phyloP scores from a whole-genome alignment of 2,329 filamentous ascomycete species.

The Phaeosphaeria sp. region DNA sequence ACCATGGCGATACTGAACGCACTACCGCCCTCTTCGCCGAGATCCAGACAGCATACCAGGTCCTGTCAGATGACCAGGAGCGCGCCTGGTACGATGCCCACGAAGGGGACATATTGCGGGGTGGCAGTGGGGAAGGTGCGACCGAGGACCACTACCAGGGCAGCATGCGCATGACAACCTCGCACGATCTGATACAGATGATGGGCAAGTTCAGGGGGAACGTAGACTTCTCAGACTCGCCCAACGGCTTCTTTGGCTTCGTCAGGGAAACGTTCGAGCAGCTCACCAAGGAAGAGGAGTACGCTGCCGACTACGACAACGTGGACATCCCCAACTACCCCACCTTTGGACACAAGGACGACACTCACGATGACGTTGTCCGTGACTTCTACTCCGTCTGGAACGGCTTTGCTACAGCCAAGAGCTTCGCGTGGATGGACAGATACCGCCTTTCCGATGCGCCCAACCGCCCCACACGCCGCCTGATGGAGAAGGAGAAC shows the following conservation, averaged over 20 bases:
- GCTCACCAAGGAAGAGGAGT: constrained; percentile 79
- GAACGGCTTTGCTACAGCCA: constrained; percentile 81
- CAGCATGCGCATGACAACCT: constrained; percentile 77
- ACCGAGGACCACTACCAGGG: constrained; percentile 65
- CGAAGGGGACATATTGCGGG: constrained; percentile 80
- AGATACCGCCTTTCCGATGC: constrained; percentile 83
- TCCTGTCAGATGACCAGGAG: constrained; percentile 95
- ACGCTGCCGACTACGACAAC: constrained; percentile 74
- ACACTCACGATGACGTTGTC: constrained; percentile 77
- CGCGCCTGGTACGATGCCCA: constrained; percentile 98
- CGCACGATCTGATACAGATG: constrained; percentile 78
- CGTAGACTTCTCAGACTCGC: constrained; percentile 80
- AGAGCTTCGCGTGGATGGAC: constrained; percentile 90
- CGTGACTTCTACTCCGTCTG: constrained; percentile 83
- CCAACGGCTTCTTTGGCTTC: constrained; percentile 84
- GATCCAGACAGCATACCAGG: constrained; percentile 89
- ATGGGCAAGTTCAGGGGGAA: constrained; percentile 81
- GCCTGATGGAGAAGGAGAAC: constrained; percentile 96
- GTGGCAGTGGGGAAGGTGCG: constrained; percentile 60
- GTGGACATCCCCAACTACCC: constrained; percentile 73
- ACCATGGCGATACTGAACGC: constrained; percentile 82
- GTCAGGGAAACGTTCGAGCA: constrained; percentile 79
- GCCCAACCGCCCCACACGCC: constrained; percentile 80
- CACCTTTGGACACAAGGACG: constrained; percentile 78
- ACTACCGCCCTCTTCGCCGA: constrained; percentile 89